Base-by-base conservation (phyloP, 1,139 yeast genomes). In the Meyerozyma guilliermondii region DNA sequence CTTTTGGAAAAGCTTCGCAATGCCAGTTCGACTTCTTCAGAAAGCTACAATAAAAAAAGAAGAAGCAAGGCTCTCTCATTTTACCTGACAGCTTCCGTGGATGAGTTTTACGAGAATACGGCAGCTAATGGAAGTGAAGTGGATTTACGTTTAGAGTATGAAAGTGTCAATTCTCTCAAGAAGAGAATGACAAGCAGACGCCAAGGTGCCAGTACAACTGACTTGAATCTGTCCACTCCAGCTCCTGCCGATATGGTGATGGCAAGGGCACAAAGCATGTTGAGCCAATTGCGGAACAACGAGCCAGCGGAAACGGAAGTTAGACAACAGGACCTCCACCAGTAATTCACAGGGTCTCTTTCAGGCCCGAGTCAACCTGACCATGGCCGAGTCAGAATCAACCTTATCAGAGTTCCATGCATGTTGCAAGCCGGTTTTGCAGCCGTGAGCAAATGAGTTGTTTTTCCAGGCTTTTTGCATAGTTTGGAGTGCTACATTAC, bases 181-280 rank as follows among this genome's bases (percentile, higher is more conserved):
- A 52, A 74, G 44, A 55, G 77, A 47, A 48, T 71, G 58, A 68
- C 75, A 3, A 59, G 61, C 5, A 53, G 77, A 44, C 62, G 57
- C n/a, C 49, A 55, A 50, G 40, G 56, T 56, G 28, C 51, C 39
- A 18, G 35, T 45, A 3, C 50, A 46, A 4, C 47, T 38, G 7
- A 48, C 50, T 24, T 39, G 24, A 18, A 42, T 13, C 51, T n/a
- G 13, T 10, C 28, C 28, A n/a, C 28, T 11, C 13, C 28, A 51
- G 26, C 48, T 23, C 58, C 50, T 45, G 48, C 57, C 18, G 33
- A 61, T 50, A 59, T 58, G 44, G 54, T 56, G 2, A 56, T 68
- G 60, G 53, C 63, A 33, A 48, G 78, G 42, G 75, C 77, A 1
- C 75, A 69, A 44, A 64, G 65, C 0, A 71, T 72, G 76, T 60